Evolutionary conservation across 345 rosid species (phyloP).

Genomic region (Gossypium mustelinum): DNA sequence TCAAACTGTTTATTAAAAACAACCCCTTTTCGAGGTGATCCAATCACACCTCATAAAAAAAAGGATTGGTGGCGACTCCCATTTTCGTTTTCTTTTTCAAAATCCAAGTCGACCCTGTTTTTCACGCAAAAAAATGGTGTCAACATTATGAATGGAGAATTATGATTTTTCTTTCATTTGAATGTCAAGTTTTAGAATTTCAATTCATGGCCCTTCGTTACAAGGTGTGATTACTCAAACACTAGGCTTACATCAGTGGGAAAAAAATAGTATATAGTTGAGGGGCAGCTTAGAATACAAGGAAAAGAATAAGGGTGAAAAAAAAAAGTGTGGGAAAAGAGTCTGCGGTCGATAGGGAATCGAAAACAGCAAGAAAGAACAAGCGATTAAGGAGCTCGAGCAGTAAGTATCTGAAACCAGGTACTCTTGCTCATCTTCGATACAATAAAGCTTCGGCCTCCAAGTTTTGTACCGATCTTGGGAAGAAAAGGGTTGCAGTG

Average conservation of each 20-base stretch:
- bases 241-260: background rate
- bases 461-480: slow-evolving; percentile 69
- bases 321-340: slow-evolving; percentile 58
- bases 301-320: background rate
- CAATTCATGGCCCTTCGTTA: slow-evolving; percentile 2
- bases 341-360: slow-evolving; percentile 45
- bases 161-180: background rate
- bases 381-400: slow-evolving; percentile 49
- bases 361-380: slow-evolving; percentile 43
- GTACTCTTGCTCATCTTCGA: slow-evolving; percentile 74
- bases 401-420: slow-evolving; percentile 71
- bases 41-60: no score
- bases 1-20: no score
- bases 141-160: background rate
- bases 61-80: no score
- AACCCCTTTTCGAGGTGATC: no score
- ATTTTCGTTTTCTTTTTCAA: no score
- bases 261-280: background rate
- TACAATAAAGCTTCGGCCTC: slow-evolving; percentile 43
- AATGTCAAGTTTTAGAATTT: slow-evolving; percentile 16
- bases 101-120: no score
- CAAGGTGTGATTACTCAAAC: background rate
- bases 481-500: slow-evolving; percentile 56
- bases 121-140: no score
- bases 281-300: background rate